Conservation (phyloP, 768 basidiomycete genomes). For the Tylopilus plumbeoviolaceoides region DNA sequence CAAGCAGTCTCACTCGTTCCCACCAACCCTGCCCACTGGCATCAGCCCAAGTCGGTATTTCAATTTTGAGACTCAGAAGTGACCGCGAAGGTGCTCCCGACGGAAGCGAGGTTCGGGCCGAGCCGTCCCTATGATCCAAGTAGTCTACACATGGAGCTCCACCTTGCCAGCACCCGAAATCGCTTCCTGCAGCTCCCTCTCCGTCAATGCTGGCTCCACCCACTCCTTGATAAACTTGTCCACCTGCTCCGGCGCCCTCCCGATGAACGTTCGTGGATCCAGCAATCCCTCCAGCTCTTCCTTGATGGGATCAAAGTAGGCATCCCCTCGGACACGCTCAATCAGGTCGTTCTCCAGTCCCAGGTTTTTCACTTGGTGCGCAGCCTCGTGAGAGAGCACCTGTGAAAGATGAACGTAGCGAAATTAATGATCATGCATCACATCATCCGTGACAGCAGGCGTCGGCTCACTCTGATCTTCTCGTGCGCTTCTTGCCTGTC, state of each 20-base stretch:
- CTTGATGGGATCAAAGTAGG: conserved; percentile 91
- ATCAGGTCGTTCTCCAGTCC: conserved; percentile 96
- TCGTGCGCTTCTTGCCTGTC: conserved; percentile 98
- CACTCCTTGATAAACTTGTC: conserved; percentile 82
- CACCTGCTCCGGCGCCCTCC: conserved; percentile 93
- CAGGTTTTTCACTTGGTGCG: conserved; percentile 88
- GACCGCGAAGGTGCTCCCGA: conserved; percentile 11
- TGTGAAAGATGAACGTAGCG: conserved; percentile 24
- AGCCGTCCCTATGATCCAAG: background rate
- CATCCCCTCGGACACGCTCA: conserved; percentile 71
- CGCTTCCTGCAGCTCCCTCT: conserved; percentile 50
- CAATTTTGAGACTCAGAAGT: conserved; percentile 20
- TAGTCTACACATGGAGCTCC: conserved; percentile 51
- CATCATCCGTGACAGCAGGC: conserved; percentile 11
- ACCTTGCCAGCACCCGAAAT: conserved; percentile 51
- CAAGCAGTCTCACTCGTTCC: background rate
- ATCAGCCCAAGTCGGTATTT: conserved; percentile 6
- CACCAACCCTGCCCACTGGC: background rate
- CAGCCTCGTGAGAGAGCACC: conserved; percentile 94
- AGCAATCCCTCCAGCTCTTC: conserved; percentile 72
- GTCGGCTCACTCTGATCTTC: conserved; percentile 71
- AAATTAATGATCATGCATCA: conserved; percentile 10
- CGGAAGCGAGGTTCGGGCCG: conserved; percentile 21
- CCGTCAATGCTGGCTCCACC: conserved; percentile 79
- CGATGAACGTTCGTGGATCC: conserved; percentile 86